Percentiles rank a stretch among this genome's conserved stretches.
phyloP scores from a whole-genome alignment of 306 rosid genomes.

The Canavalia ensiformis region DNA sequence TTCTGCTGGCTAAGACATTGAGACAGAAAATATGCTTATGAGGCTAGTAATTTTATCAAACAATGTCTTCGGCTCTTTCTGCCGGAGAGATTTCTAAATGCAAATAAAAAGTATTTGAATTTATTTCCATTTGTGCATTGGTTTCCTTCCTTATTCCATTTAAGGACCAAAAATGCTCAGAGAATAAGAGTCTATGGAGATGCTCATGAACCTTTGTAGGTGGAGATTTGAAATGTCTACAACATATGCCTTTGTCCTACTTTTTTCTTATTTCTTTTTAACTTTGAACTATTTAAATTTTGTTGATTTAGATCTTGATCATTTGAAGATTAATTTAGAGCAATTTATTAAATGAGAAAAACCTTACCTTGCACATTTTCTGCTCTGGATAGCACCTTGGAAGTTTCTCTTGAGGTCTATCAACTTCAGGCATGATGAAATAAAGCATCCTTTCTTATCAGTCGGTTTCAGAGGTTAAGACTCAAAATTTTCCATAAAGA shows the following conservation, averaged over 20 bases:
- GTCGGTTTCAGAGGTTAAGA: constrained; percentile 54
- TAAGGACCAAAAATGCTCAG: constrained; percentile 1
- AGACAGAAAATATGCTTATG: background rate
- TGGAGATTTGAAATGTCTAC: background rate
- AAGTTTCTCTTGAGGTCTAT: constrained; percentile 55
- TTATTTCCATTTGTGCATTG: constrained; percentile 3
- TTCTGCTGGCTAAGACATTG: background rate
- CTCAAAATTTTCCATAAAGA: constrained; percentile 36
- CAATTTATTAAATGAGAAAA: constrained; percentile 50
- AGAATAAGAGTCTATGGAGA: background rate
- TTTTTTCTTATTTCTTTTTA: background rate
- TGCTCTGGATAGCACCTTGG: constrained; percentile 47
- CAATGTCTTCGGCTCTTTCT: background rate
- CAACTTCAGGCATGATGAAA: constrained; percentile 43
- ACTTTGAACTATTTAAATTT: constrained; percentile 29
- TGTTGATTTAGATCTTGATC: constrained; percentile 42
- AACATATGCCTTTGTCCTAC: constrained; percentile 2
- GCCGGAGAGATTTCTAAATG: background rate
- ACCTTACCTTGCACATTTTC: constrained; percentile 44
- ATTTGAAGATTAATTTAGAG: constrained; percentile 20
- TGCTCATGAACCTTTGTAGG: constrained; percentile 8
- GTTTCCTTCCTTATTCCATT: constrained; percentile 26
- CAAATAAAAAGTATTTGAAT: background rate
- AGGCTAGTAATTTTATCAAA: constrained; percentile 15
- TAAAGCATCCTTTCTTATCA: constrained; percentile 45